Base-by-base conservation (phyloP, 2,329 filamentous ascomycete genomes). In the Neurospora sp. region DNA sequence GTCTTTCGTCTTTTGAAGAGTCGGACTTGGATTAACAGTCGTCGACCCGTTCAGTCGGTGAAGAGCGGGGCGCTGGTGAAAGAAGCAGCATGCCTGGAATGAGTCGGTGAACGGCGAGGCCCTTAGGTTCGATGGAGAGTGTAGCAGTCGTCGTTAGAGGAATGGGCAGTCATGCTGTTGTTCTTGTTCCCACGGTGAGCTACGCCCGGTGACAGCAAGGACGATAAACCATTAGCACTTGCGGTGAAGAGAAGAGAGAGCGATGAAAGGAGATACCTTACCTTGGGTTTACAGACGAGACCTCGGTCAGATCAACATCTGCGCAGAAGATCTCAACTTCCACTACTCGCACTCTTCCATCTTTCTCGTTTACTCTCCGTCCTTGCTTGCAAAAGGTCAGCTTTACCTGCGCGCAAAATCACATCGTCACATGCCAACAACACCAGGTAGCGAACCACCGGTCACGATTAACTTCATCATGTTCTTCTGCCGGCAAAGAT, bases 271-370 rank as follows among this genome's bases (percentile, higher is more conserved):
- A n/a, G 17, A 41, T 41, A n/a, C 8, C 40, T 40, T 40, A 10
- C 8, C 36, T 37, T 33, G 1, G 28, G 23, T 28, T 41, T 8
- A n/a, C 17, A 2, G 17, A n/a, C 3, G 3, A n/a, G 17, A 41
- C 15, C 2, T 40, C 6, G 15, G 5, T 8, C 39, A 17, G 39
- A 40, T 40, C 39, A 8, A 40, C 0, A 40, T 8, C 6, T 17
- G 15, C 39, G 6, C 15, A 17, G 15, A 17, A 17, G 15, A 6
- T 41, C 15, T 41, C 17, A 8, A n/a, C 17, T 41, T 41, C 17
- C 40, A 0, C 6, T 2, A n/a, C 8, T 41, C 1, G 6, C 40
- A 4, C 3, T 2, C 15, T 8, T 5, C 3, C 1, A 1, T 41
- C 40, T 43, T 43, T 10, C 17, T 43, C 6, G 17, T 43, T 4